Evolutionary conservation across 164 flowering plant genomes (phyloP), one percentile per base, ranked within the genome.

Genomic region (Macadamia integrifolia): DNA sequence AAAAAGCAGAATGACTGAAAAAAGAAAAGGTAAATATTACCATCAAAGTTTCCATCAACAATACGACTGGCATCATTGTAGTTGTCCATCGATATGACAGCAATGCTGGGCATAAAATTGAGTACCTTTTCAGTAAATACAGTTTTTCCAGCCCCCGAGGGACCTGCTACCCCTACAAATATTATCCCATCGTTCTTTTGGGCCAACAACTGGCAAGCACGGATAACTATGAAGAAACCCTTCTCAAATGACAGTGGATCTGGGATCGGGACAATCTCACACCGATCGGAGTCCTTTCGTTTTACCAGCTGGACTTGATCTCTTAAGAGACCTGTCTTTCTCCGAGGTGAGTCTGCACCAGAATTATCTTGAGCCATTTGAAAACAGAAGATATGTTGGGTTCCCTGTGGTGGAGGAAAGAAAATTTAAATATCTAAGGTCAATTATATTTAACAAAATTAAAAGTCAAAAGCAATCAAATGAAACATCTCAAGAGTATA

Each of bases 141-240:
- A 61, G 98, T 92, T 81, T 95, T 95, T 74, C 99, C 97, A 69
- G 99, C 97, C 12, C 99, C 99, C 60, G 98, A 92, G 32, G 97
- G 99, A 56, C 99, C 99, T 11, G 98, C 97, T 61, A 94, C 61
- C 12, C 99, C 99, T 9, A 92, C 82, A 66, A 92, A 71, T 75
- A 89, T 80, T 29, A 95, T 74, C 46, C 98, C 99, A 58, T 87
- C 91, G 79, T 91, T 95, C 77, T 89, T 86, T 61, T 92, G 97
- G 28, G 92, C 82, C 71, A 95, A 74, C 75, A 89, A 69, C 64
- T 95, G 98, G 81, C 96, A 91, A 48, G 96, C 96, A 56, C 97
- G 93, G 40, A 92, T 83, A 1, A 92, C 97, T 58, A 82, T 75
- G 73, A 90, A 94, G 82, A 94, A 92, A 3, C 98, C 98, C 76